Evolutionary conservation across 139 green algal species (phyloP).

Genomic region (Raphidocelis subcapitata): DNA sequence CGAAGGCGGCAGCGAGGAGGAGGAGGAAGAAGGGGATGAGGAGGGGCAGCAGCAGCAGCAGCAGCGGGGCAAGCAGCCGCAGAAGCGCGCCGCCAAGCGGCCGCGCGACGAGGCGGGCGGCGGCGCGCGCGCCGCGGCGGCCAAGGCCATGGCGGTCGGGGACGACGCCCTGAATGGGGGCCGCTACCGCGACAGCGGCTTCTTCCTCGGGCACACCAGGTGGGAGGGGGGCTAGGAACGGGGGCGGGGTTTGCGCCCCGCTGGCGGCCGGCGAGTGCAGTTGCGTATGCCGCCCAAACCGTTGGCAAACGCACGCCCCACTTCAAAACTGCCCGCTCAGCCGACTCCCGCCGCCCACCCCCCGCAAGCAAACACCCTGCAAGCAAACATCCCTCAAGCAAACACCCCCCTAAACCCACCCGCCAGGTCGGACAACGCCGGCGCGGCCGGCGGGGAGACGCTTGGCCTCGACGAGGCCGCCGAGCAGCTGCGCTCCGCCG

Average conservation of each 20-base stretch:
- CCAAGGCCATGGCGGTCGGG: constrained; percentile 13
- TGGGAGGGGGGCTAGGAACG: too few species aligned
- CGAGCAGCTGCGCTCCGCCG: constrained; percentile 53
- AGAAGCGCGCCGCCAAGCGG: neutral
- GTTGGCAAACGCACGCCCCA: neutral
- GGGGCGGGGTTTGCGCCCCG: too few species aligned
- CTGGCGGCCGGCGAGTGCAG: neutral
- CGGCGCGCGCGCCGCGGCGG: constrained; percentile 14
- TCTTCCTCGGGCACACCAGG: constrained; percentile 39
- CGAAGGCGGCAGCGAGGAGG: constrained; percentile 6
- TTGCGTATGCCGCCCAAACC: neutral
- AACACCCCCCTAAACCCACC: neutral
- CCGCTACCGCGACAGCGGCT: constrained; percentile 53
- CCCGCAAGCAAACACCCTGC: constrained; percentile 6
- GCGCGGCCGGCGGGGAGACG: constrained; percentile 30
- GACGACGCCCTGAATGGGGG: constrained; percentile 33
- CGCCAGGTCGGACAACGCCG: neutral
- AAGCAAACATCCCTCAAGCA: neutral
- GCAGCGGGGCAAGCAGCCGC: neutral
- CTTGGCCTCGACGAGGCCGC: constrained; percentile 38
- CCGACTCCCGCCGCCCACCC: neutral
- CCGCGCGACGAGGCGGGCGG: neutral
- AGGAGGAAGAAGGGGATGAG: constrained; percentile 15
- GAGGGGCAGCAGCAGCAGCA: constrained; percentile 10
- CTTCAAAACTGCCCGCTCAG: neutral